Evolutionary conservation across 2,329 filamentous ascomycete genomes (phyloP), one percentile per base, ranked within the genome.

Genomic region (Sporothrix inflata): DNA sequence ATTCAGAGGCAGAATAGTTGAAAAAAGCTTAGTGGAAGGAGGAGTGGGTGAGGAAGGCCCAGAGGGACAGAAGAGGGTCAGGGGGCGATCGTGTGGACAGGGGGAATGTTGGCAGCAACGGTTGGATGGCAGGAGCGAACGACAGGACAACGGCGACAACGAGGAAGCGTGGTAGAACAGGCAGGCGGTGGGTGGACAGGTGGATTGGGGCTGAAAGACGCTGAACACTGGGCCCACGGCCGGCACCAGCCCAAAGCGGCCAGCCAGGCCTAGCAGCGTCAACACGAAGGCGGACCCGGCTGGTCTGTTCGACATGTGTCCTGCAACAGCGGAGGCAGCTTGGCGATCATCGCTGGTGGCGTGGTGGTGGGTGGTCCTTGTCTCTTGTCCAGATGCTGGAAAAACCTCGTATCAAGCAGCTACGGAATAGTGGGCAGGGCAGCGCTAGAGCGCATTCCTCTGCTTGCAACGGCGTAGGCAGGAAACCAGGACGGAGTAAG

Each of bases 21-120:
- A 67, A 67, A 67, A 19, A 67, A 51, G 63, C 63, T 49, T 49
- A 67, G 42, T 67, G 38, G n/a, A 47, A 47, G 61, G 61, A n/a
- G 45, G 16, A 24, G 65, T 14, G 65, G 21, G 61, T 30, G 61
- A 65, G 40, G 61, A 30, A 45, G 38, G 61, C 40, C 40, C 63
- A 6, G 63, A 49, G 40, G 63, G 14, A 42, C 42, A 12, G 45
- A n/a, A 66, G 42, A 42, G 60, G 60, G 60, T 21, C 55, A 61
- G 60, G 60, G 51, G 61, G 40, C 40, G 40, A 49, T 49, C 60
- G 34, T 63, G 60, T 63, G 60, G 60, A 40, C 19, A 27, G 38
- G 42, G 60, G 61, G 42, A 66, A 66, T 66, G 42, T 24, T 66
- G 42, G 42, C 40, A 34, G 42, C 14, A 34, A 19, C 47, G 61